Evolutionary conservation across 176 grass and related monocot species (phyloP).

Genomic region (Carex scoparia): DNA sequence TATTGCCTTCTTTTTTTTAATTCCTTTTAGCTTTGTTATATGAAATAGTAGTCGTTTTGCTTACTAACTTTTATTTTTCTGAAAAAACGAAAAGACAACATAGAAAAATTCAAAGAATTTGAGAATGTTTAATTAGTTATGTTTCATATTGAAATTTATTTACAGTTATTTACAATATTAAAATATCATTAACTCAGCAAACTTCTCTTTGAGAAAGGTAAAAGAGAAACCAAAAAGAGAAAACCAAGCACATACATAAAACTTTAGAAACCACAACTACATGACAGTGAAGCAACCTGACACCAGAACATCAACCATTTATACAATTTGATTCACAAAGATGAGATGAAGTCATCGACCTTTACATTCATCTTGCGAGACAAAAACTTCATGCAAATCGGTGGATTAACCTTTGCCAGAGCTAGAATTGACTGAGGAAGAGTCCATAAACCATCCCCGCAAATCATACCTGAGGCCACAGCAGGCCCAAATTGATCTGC

Average conservation of each 20-base stretch:
- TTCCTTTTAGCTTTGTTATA: neutral
- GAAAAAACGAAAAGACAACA: neutral
- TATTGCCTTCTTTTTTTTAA: neutral
- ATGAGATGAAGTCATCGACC: conserved; percentile 25
- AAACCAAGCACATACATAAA: neutral
- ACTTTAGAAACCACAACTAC: neutral
- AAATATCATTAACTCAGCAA: neutral
- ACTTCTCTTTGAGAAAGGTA: conserved; percentile 6
- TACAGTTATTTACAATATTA: conserved; percentile 3
- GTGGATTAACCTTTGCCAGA: conserved; percentile 73
- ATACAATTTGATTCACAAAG: neutral
- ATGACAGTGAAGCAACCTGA: neutral
- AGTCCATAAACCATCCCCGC: conserved; percentile 90
- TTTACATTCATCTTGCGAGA: conserved; percentile 32
- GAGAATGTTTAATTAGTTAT: neutral
- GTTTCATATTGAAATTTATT: neutral
- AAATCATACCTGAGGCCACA: conserved; percentile 86
- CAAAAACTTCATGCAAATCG: conserved; percentile 93
- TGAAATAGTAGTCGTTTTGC: too few relatives aligned
- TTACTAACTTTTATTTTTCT: neutral
- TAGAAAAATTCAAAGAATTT: neutral
- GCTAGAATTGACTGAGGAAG: conserved; percentile 74
- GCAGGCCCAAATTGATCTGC: conserved; percentile 73
- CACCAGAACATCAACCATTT: neutral
- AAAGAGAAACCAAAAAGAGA: neutral